These are phyloP conservation scores for Aspergillus heteromorphus DNA, from an alignment of 495 filamentous ascomycete genomes.

Conservation along the genomic window DNA sequence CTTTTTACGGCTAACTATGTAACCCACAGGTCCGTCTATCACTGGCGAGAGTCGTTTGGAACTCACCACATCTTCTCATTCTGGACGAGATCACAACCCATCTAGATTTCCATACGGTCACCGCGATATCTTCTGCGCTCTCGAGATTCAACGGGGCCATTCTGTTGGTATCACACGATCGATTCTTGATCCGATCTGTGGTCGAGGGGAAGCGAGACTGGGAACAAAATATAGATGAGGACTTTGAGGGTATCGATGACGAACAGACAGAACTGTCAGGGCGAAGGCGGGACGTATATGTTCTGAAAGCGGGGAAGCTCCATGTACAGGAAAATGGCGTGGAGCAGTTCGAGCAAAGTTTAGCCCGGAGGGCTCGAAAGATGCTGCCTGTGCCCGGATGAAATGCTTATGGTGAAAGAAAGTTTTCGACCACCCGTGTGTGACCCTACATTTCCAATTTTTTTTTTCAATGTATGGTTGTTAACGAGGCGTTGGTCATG, in stretches of 20 bases:
- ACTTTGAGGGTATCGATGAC: conserved; percentile 46
- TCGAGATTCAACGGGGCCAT: conserved; percentile 64
- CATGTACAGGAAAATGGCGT: conserved; percentile 53
- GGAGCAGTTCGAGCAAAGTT: conserved; percentile 55
- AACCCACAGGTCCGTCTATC: conserved; percentile 57
- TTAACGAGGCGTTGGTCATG: too few species aligned
- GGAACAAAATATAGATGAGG: conserved; percentile 39
- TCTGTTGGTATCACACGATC: conserved; percentile 69
- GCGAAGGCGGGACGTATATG: conserved; percentile 54
- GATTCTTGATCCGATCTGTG: conserved; percentile 65
- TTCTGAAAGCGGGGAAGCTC: conserved; percentile 53
- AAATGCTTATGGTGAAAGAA: background rate
- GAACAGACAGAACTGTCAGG: conserved; percentile 38
- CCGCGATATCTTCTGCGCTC: conserved; percentile 60
- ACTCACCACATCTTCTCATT: conserved; percentile 64
- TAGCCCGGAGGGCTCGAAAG: conserved; percentile 53
- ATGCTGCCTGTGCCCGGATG: conserved; percentile 21
- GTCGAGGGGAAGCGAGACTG: conserved; percentile 55
- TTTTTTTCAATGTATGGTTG: too few species aligned
- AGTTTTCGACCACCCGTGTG: background rate
- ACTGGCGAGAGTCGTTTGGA: conserved; percentile 62
- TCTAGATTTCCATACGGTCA: conserved; percentile 72
- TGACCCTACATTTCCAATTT: too few species aligned
- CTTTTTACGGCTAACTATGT: background rate
- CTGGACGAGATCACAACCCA: conserved; percentile 86